Base-by-base conservation (phyloP, 768 basidiomycete species). In the Suillus bovinus region DNA sequence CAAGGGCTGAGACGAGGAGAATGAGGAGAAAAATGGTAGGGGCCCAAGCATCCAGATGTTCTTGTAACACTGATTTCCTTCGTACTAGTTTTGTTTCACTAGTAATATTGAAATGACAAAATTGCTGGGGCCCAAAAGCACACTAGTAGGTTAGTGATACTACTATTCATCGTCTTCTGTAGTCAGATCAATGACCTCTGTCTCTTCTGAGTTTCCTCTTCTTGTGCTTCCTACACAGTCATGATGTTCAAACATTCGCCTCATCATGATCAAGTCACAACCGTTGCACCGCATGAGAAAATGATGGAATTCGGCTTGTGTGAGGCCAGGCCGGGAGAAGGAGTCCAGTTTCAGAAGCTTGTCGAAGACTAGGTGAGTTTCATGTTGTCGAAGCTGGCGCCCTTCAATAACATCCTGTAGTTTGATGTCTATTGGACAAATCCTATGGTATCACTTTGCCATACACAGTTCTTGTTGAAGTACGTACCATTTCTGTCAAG, bases 211-310 rank as follows among this genome's bases (percentile, higher is more conserved):
- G 5, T 38, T 16, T 16, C 4, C 16, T 16, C 13, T 36, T 1
- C 16, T 11, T 5, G 36, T 36, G 11, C 33, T 53, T n/a, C 52
- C 52, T 22, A 53, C n/a, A n/a, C 58, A 58, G 7, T 58, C 22
- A 5, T 58, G 58, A 42, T 3, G 16, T n/a, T 47, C 29, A 1
- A 58, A 31, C 9, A 41, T 58, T 27, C 10, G 13, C 58, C 46
- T 58, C 4, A 20, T 58, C 58, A 58, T 58, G 39, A 58, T 41
- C 22, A 58, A 27, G 7, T 47, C 22, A 17, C 58, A 58, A 34
- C 16, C 13, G 13, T 31, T n/a, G 9, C 58, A 58, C 14, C 9
- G 7, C 9, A 10, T 58, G 13, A 58, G 58, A 24, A 58, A 58
- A 17, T 38, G 24, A 14, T 9, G 29, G 1, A 47, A 41, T 34